Conservation (phyloP, 352 stramenopile genomes). For the Aphanomyces euteiches region DNA sequence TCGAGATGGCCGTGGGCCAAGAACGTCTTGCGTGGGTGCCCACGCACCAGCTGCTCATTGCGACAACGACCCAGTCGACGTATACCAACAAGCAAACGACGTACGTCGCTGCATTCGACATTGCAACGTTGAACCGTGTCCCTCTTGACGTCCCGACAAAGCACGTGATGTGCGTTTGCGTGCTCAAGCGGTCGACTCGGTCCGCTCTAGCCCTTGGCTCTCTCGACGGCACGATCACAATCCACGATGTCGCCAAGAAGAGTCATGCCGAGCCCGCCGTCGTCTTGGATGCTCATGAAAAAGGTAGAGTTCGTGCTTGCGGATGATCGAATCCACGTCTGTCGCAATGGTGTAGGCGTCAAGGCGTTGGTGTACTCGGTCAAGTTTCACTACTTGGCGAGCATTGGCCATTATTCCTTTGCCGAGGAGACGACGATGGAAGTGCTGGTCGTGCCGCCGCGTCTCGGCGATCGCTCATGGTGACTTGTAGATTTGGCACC, state of each 20-base stretch:
- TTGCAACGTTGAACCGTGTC: slow-evolving; percentile 11
- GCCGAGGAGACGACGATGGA: slow-evolving; percentile 61
- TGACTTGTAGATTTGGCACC: slow-evolving; percentile 23
- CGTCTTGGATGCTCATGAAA: slow-evolving; percentile 22
- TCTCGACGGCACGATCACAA: slow-evolving; percentile 13
- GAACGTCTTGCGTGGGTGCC: slow-evolving; percentile 59
- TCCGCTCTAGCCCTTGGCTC: background rate
- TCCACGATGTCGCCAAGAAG: slow-evolving; percentile 20
- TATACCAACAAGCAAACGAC: background rate
- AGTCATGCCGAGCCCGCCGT: background rate
- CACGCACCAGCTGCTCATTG: slow-evolving; percentile 47
- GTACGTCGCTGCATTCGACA: slow-evolving; percentile 7
- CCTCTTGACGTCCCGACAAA: slow-evolving; percentile 10
- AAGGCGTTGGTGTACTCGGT: slow-evolving; percentile 47
- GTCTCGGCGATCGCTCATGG: background rate
- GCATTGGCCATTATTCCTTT: slow-evolving; percentile 55
- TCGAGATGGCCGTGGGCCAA: slow-evolving; percentile 50
- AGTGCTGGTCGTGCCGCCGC: slow-evolving; percentile 39
- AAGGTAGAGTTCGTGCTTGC: background rate
- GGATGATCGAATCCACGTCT: background rate
- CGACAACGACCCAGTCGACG: slow-evolving; percentile 19
- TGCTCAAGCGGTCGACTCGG: slow-evolving; percentile 16
- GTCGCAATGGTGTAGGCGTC: slow-evolving; percentile 38
- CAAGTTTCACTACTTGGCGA: slow-evolving; percentile 52
- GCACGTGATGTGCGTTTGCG: background rate